A percentile compares a stretch with the other conserved stretches of the same genome.
Evolutionary conservation across 1,284 basidiomycete genomes (phyloP).

Genomic region (Heterobasidion occidentale): DNA sequence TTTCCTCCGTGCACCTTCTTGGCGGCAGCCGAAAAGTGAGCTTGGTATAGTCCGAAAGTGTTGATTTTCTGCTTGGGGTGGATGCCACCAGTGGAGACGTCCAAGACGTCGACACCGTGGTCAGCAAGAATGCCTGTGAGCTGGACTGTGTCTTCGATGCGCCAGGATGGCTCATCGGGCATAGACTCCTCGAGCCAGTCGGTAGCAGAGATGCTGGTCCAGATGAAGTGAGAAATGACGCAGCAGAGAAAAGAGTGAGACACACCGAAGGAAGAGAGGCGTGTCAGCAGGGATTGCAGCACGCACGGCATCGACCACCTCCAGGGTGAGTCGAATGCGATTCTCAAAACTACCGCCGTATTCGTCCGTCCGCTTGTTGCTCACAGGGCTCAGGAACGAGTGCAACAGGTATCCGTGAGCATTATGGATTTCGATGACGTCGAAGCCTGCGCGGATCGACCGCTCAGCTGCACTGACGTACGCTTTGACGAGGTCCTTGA

Average conservation of each 20-base stretch:
- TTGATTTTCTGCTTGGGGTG: constrained; percentile 27
- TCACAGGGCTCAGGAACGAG: constrained; percentile 35
- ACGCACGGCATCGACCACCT: constrained; percentile 34
- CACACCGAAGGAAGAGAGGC: constrained; percentile 46
- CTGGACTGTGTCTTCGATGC: constrained; percentile 44
- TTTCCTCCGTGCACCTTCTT: constrained; percentile 33
- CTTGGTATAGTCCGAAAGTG: constrained; percentile 28
- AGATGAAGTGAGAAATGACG: constrained; percentile 19
- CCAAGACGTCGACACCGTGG: constrained; percentile 49
- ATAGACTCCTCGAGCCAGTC: constrained; percentile 48
- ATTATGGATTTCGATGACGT: constrained; percentile 55
- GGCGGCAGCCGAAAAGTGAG: constrained; percentile 42
- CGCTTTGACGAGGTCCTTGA: constrained; percentile 37
- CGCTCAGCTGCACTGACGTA: constrained; percentile 38
- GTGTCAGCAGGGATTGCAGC: constrained; percentile 29
- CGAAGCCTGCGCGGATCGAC: constrained; percentile 31
- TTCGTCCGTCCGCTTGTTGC: constrained; percentile 44
- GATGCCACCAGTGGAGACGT: constrained; percentile 47
- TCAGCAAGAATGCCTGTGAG: constrained; percentile 41
- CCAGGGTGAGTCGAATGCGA: constrained; percentile 38
- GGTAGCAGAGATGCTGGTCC: constrained; percentile 39
- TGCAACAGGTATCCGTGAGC: constrained; percentile 41
- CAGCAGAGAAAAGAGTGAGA: constrained; percentile 20
- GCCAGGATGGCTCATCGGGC: constrained; percentile 39
- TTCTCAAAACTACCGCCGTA: constrained; percentile 52